Evolutionary conservation across 2,329 filamentous ascomycete genomes (phyloP).

Genomic region (Fusarium hainanense): DNA sequence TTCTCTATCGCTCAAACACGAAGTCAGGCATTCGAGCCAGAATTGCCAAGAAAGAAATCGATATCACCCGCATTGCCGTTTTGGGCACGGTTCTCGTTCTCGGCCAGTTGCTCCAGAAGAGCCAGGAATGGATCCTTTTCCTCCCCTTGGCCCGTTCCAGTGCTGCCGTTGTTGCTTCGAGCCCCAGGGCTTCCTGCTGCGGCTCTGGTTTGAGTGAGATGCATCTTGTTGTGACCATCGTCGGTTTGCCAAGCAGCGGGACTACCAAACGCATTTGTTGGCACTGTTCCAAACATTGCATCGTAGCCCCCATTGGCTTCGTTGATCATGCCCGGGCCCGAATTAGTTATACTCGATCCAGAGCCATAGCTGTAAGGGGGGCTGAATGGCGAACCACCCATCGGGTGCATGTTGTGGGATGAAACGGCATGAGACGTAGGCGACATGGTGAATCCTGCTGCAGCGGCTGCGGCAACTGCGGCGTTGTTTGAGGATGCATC

Average conservation of each 20-base stretch:
- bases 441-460: slow-evolving; percentile 52
- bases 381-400: slow-evolving; percentile 53
- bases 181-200: slow-evolving; percentile 56
- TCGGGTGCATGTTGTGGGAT: slow-evolving; percentile 46
- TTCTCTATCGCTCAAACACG: neutral
- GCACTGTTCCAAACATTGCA: slow-evolving; percentile 68
- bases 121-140: slow-evolving; percentile 87
- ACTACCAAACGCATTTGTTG: slow-evolving; percentile 65
- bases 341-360: slow-evolving; percentile 46
- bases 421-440: slow-evolving; percentile 35
- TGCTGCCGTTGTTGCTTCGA: slow-evolving; percentile 63
- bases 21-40: slow-evolving; percentile 29
- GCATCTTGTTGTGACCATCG: slow-evolving; percentile 45
- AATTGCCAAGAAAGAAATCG: slow-evolving; percentile 75
- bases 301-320: slow-evolving; percentile 59
- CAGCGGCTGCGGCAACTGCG: slow-evolving; percentile 51
- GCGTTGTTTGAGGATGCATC: slow-evolving; percentile 51
- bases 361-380: slow-evolving; percentile 56
- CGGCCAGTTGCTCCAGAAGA: slow-evolving; percentile 82
- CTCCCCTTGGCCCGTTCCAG: slow-evolving; percentile 61
- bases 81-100: slow-evolving; percentile 74
- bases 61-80: slow-evolving; percentile 77
- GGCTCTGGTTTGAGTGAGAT: slow-evolving; percentile 35
- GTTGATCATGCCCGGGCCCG: slow-evolving; percentile 45
- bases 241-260: slow-evolving; percentile 63